Evolutionary conservation across 2,329 filamentous ascomycete genomes (phyloP), one percentile per base, ranked within the genome.

Genomic region (Colletotrichum costaricense): DNA sequence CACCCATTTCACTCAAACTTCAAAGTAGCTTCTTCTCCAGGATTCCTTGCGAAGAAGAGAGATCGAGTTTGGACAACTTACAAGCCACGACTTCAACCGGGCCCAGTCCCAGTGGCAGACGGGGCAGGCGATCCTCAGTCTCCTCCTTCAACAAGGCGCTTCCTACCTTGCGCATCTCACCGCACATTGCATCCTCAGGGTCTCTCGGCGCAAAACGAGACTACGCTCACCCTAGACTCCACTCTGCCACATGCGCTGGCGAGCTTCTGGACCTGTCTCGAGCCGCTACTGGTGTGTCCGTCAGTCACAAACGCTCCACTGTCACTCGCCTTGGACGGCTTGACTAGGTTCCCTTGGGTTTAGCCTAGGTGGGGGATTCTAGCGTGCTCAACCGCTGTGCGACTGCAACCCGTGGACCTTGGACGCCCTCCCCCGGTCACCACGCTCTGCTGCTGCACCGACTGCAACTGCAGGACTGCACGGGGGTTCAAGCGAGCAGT

Each of bases 111-210:
- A 49, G n/a, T 55, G 38, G 63, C 56, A 35, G 55, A 69, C 65
- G 52, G 22, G 42, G 42, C 57, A 38, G 64, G 30, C 66, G 66
- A 70, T 69, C 70, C 46, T 16, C 54, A 24, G 24, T 54, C 33
- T 26, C 64, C 54, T 49, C 42, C 42, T 49, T 7, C 42, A n/a
- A 49, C 49, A 65, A 60, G 60, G 70, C 70, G 70, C 70, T 73
- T 73, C 65, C 38, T 58, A 64, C 64, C 14, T 69, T 55, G 60
- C 60, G 55, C 67, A 73, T 46, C 70, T 70, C 70, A 73, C 70
- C 70, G 70, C 70, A 73, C 70, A 73, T 73, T 49, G 49, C 46
- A 38, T 64, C 70, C 69, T 73, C 60, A 73, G 70, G 70, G 70
- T 73, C 70, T 62, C 38, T 70, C 60, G 57, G 67, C 62, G 70